These are phyloP conservation scores for Globisporangium paddicum DNA, from an alignment of 352 stramenopile genomes.

Conservation along the genomic window DNA sequence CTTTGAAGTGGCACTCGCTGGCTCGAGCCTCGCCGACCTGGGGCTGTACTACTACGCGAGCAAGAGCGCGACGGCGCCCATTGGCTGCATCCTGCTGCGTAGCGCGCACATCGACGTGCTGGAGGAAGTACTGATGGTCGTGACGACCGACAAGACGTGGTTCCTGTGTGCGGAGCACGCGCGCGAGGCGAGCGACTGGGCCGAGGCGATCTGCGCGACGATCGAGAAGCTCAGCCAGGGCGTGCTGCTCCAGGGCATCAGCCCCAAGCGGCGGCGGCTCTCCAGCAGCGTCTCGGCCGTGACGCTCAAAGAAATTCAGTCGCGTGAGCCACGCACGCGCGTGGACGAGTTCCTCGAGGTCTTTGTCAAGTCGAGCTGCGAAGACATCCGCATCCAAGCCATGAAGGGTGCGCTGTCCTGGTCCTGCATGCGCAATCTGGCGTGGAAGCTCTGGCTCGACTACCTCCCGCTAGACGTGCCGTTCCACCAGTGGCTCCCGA, in stretches of 20 bases:
- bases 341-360: constrained; percentile 74
- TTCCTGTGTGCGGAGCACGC: constrained; percentile 66
- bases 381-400: constrained; percentile 47
- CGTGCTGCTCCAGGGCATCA: constrained; percentile 14
- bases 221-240: constrained; percentile 41
- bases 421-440: constrained; percentile 66
- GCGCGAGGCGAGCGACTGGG: constrained; percentile 57
- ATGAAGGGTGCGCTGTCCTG: constrained; percentile 61
- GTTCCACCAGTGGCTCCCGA: constrained; percentile 41
- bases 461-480: constrained; percentile 40
- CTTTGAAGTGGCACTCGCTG: constrained; percentile 63
- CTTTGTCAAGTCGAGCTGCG: constrained; percentile 45
- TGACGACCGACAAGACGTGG: constrained; percentile 74
- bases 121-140: constrained; percentile 74
- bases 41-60: constrained; percentile 66
- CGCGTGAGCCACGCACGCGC: constrained; percentile 35
- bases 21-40: constrained; percentile 40
- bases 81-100: constrained; percentile 55
- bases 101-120: constrained; percentile 65
- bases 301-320: constrained; percentile 61
- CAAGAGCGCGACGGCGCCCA: constrained; percentile 30
- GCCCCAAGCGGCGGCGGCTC: constrained; percentile 26
- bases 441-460: constrained; percentile 71
- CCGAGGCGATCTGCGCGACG: constrained; percentile 46
- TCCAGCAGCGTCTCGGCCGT: constrained; percentile 34